Evolutionary conservation across 2,329 filamentous ascomycete species (phyloP).

Genomic region (Fusarium tjaetaba): DNA sequence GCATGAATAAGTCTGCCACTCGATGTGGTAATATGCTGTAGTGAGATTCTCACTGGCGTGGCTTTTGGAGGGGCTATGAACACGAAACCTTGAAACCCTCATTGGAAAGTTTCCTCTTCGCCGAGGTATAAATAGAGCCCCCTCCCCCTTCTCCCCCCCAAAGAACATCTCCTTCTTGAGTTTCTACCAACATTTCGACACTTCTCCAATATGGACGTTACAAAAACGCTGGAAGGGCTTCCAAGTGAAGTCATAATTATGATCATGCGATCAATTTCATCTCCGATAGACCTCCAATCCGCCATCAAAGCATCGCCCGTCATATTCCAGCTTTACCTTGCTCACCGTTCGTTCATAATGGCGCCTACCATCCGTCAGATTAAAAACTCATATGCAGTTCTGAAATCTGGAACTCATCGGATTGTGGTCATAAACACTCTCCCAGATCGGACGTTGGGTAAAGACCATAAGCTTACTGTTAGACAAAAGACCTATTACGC

Average conservation of each 20-base stretch:
- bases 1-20: no score
- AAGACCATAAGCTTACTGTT: background rate
- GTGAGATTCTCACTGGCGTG: accelerated
- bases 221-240: background rate
- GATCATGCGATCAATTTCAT: background rate
- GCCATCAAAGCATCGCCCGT: background rate
- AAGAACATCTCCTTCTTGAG: background rate
- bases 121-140: background rate
- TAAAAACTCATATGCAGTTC: background rate
- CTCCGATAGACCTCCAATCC: background rate
- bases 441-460: no score
- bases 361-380: no score
- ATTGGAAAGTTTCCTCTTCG: background rate
- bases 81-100: background rate
- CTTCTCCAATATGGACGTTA: background rate
- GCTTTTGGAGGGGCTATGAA: background rate
- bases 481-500: background rate
- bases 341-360: background rate
- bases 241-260: background rate
- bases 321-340: background rate
- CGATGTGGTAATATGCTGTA: no score
- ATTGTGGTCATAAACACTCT: background rate
- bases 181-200: no score
- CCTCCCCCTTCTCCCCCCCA: no score
- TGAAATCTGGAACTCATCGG: accelerated